Percentiles rank a stretch among this genome's conserved stretches.
phyloP scores from a whole-genome alignment of 768 basidiomycete genomes.

The Sarcomyxa edulis region DNA sequence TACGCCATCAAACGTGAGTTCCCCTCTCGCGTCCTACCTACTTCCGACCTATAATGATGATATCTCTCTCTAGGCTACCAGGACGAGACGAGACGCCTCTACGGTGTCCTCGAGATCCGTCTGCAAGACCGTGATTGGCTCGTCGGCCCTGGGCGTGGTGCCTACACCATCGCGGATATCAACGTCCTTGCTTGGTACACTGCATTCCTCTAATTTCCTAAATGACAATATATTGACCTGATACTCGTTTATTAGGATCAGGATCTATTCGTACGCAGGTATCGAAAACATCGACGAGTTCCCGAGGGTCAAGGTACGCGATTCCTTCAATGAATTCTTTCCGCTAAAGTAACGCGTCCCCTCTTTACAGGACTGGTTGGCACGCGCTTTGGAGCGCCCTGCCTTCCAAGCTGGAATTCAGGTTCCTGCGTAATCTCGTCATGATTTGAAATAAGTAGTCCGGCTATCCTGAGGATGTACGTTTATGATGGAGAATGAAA shows the following conservation, averaged over 20 bases:
- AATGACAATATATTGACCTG: background rate
- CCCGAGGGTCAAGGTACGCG: conserved; percentile 33
- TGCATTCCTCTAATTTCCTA: too few species aligned
- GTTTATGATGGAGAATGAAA: too few species aligned
- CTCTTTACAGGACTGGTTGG: conserved; percentile 17
- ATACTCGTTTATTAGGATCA: conserved; percentile 42
- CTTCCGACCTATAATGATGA: background rate
- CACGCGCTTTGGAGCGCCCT: conserved; percentile 13
- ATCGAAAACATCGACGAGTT: conserved; percentile 56
- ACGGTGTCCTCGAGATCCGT: conserved; percentile 76
- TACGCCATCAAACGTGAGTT: conserved; percentile 60
- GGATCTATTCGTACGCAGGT: conserved; percentile 38
- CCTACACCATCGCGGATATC: conserved; percentile 66
- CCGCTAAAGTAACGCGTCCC: background rate
- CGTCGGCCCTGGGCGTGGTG: conserved; percentile 67
- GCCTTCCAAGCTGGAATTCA: conserved; percentile 15
- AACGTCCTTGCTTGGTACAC: conserved; percentile 61
- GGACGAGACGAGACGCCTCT: conserved; percentile 80
- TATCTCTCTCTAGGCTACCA: conserved; percentile 50
- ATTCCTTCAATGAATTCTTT: background rate
- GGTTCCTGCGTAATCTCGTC: conserved; percentile 1
- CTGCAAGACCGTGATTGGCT: conserved; percentile 74
- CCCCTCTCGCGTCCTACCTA: background rate
- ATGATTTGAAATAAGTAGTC: too few species aligned
- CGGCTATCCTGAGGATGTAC: too few species aligned